Evolutionary conservation across 2,329 filamentous ascomycete species (phyloP), one percentile per base, ranked within the genome.

Genomic region (Chaetoscypha palmicola): DNA sequence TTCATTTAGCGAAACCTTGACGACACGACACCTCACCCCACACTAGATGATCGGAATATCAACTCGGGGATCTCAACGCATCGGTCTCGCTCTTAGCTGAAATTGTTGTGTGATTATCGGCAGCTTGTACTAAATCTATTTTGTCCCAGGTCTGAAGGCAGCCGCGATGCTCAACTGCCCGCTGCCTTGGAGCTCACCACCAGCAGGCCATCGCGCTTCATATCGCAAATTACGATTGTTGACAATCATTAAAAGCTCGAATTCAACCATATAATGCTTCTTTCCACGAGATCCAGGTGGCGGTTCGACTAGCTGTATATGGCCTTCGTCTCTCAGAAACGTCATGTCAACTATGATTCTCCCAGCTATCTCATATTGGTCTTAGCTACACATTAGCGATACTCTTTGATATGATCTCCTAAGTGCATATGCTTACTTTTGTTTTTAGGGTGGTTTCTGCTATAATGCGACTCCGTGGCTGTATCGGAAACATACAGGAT

Each of bases 131-230:
- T 28, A 12, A 12, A 28, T 12, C 24, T 28, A 51, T 3, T 43
- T 41, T 21, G 46, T 50, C 1, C 47, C 45, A n/a, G 48, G 51
- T 17, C 23, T 28, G 28, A 53, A 53, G 8, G 48, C 46, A n/a
- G 51, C 49, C 19, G 51, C 48, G 38, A 53, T 53, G 23, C 38
- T 46, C 9, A 49, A 46, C 20, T 53, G 45, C 10, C 39, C 46
- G 3, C 28, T 40, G 8, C 16, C 44, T 23, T 28, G 35, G 7
- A 46, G 37, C 28, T 43, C 30, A 10, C 43, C 49, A 17, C 44
- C 46, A 11, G 19, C 36, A 3, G 51, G 48, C 30, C 38, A 53
- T n/a, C 48, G 32, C 28, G 51, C 46, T 24, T 53, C 48, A 41
- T 45, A 54, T 38, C 45, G 39, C 37, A 50, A 22, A 33, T 48